Evolutionary conservation across 768 basidiomycete species (phyloP).

Genomic region (Baorangia bicolor): DNA sequence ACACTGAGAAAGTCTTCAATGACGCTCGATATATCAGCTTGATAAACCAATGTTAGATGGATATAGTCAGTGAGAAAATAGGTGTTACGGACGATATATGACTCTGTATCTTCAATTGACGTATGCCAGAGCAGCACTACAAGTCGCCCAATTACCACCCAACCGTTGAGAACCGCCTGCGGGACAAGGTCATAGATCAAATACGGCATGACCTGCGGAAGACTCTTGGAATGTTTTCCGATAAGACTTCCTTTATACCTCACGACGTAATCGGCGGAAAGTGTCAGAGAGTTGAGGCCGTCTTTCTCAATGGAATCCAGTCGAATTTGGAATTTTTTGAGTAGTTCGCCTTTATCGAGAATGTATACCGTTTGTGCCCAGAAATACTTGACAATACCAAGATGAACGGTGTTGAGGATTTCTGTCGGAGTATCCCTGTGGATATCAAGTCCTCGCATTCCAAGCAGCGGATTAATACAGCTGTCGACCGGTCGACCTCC

Average conservation of each 20-base stretch:
- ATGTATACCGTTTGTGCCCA: slow-evolving; percentile 26
- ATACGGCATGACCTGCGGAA: slow-evolving; percentile 32
- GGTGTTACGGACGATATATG: slow-evolving; percentile 40
- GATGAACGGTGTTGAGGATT: slow-evolving; percentile 34
- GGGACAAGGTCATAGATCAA: slow-evolving; percentile 33
- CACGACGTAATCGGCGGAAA: slow-evolving; percentile 33
- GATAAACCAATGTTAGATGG: too few relatives aligned
- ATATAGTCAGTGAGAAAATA: too few relatives aligned
- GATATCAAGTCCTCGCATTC: slow-evolving; percentile 26
- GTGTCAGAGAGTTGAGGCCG: slow-evolving; percentile 25
- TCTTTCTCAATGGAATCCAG: slow-evolving; percentile 24
- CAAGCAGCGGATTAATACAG: slow-evolving; percentile 14
- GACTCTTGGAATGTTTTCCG: slow-evolving; percentile 33
- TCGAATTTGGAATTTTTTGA: slow-evolving; percentile 21
- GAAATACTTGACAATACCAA: slow-evolving; percentile 37
- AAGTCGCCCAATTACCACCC: slow-evolving; percentile 35
- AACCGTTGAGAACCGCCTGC: slow-evolving; percentile 23
- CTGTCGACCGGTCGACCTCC: slow-evolving; percentile 4
- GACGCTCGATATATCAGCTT: too few relatives aligned
- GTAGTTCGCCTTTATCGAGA: slow-evolving; percentile 22
- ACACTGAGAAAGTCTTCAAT: slow-evolving; percentile 29
- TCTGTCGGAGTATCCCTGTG: slow-evolving; percentile 34
- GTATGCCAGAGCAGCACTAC: slow-evolving; percentile 42
- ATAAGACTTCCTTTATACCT: slow-evolving; percentile 32
- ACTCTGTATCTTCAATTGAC: slow-evolving; percentile 36